Conservation (phyloP, 306 rosid genomes). For the Cicer judaicum region DNA sequence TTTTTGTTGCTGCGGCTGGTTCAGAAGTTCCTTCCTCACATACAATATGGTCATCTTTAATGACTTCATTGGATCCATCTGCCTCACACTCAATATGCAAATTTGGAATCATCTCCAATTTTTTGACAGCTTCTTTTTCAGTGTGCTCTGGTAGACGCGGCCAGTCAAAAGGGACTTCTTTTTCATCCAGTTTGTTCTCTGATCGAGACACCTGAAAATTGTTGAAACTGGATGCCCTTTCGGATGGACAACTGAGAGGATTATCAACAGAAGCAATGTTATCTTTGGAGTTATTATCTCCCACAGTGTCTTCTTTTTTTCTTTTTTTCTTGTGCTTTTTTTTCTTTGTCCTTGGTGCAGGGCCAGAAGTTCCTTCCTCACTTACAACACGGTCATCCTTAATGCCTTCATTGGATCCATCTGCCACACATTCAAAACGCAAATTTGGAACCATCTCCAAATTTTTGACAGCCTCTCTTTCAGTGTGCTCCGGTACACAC, state of each 20-base stretch:
- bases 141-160: slow-evolving; percentile 17
- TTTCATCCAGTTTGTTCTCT: slow-evolving; percentile 32
- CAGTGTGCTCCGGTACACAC: slow-evolving; percentile 10
- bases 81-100: slow-evolving; percentile 10
- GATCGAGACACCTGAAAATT: slow-evolving; percentile 17
- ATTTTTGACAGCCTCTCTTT: slow-evolving; percentile 24
- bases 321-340: slow-evolving; percentile 36
- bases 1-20: slow-evolving; percentile 38
- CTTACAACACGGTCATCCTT: slow-evolving; percentile 11
- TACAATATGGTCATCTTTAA: slow-evolving; percentile 14
- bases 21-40: slow-evolving; percentile 35
- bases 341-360: slow-evolving; percentile 39
- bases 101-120: slow-evolving; percentile 36
- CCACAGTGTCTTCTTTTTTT: slow-evolving; percentile 30
- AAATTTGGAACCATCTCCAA: slow-evolving; percentile 41
- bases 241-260: slow-evolving; percentile 27
- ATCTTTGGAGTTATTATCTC: slow-evolving; percentile 32
- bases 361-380: slow-evolving; percentile 36
- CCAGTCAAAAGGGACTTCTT: slow-evolving; percentile 10
- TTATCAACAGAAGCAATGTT: slow-evolving; percentile 30
- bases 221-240: slow-evolving; percentile 21
- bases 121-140: slow-evolving; percentile 28
- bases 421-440: slow-evolving; percentile 10
- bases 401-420: slow-evolving; percentile 37
- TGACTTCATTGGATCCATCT: slow-evolving; percentile 40